phyloP scores from a whole-genome alignment of 1,284 basidiomycete species.

The Clitocybe nebularis region DNA sequence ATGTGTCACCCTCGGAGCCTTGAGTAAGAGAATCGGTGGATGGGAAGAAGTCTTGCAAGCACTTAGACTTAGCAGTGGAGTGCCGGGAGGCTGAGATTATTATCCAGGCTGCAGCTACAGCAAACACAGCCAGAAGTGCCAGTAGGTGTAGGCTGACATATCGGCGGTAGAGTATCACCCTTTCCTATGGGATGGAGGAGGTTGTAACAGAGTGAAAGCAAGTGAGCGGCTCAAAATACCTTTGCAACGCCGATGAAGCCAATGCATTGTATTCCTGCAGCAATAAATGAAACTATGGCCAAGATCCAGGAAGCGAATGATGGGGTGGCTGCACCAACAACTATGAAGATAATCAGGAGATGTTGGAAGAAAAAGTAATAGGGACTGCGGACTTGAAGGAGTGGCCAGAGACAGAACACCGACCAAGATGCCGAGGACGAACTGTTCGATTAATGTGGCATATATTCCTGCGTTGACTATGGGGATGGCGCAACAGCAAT shows the following conservation, averaged over 20 bases:
- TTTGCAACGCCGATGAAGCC: constrained; percentile 80
- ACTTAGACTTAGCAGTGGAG: constrained; percentile 61
- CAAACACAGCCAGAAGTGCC: constrained; percentile 57
- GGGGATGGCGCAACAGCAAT: constrained; percentile 83
- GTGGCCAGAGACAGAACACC: constrained; percentile 79
- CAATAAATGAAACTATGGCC: constrained; percentile 71
- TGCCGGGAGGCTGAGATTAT: constrained; percentile 76
- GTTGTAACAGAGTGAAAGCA: constrained; percentile 1
- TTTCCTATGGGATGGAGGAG: constrained; percentile 53
- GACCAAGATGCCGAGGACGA: constrained; percentile 62
- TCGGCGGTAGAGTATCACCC: constrained; percentile 67
- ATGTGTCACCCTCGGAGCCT: constrained; percentile 53
- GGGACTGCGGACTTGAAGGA: constrained; percentile 58
- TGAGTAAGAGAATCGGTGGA: constrained; percentile 30
- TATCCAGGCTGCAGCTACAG: constrained; percentile 77
- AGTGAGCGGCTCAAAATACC: constrained; percentile 37
- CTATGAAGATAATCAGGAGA: constrained; percentile 36
- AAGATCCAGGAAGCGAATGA: constrained; percentile 72
- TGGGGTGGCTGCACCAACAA: constrained; percentile 81
- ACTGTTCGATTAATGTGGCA: constrained; percentile 72
- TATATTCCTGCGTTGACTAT: constrained; percentile 87
- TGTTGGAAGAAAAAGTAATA: background rate
- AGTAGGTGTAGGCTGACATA: constrained; percentile 72
- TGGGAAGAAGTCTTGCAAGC: constrained; percentile 59
- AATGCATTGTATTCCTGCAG: constrained; percentile 67